Conservation (phyloP, 805 yeast species). For the Komagataella ulmi region DNA sequence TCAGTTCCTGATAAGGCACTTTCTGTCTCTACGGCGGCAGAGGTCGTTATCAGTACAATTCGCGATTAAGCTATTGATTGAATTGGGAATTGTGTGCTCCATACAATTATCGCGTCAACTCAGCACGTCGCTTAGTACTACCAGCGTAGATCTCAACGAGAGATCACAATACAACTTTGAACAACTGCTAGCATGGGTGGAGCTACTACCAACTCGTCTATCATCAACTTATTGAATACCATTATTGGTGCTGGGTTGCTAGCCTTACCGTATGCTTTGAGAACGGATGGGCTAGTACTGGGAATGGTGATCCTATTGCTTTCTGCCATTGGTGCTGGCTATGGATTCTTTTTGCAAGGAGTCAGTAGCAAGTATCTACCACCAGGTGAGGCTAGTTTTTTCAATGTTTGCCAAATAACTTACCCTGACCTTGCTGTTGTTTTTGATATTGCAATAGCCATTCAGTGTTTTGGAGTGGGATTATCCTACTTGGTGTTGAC, state of each 20-base stretch:
- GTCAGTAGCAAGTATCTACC: constrained; percentile 43
- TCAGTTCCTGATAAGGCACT: background rate
- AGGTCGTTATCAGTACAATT: background rate
- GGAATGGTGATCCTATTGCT: constrained; percentile 42
- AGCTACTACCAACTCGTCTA: constrained; percentile 29
- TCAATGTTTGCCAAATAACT: constrained; percentile 55
- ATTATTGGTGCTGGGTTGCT: constrained; percentile 72
- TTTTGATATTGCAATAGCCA: constrained; percentile 64
- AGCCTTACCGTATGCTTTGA: constrained; percentile 64
- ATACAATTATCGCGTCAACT: background rate
- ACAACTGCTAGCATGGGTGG: background rate
- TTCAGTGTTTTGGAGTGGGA: constrained; percentile 73
- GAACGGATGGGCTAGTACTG: constrained; percentile 48
- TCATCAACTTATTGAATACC: constrained; percentile 59
- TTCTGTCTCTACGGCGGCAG: background rate
- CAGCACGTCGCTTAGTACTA: background rate
- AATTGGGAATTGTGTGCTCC: background rate
- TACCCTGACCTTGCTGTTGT: constrained; percentile 57
- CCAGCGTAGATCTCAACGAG: background rate
- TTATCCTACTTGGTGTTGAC: constrained; percentile 59
- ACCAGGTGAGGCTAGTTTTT: constrained; percentile 54
- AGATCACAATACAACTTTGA: background rate
- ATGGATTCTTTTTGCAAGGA: constrained; percentile 53
- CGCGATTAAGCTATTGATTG: background rate
- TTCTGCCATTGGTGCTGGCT: constrained; percentile 55